A percentile compares a stretch with the other conserved stretches of the same genome.
phyloP scores from a whole-genome alignment of 805 yeast genomes.

The Grigorovia humatica region DNA sequence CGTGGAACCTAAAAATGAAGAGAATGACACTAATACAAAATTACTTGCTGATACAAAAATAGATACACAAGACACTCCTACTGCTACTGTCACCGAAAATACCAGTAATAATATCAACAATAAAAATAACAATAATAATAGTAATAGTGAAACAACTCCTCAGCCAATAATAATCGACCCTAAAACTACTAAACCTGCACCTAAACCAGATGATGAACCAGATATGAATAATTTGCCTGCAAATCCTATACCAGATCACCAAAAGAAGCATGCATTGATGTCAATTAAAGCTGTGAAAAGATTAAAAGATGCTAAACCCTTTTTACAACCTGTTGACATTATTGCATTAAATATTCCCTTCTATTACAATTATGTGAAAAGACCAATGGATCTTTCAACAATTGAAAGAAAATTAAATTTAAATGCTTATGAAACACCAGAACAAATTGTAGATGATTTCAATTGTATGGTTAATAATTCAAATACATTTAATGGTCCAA shows the following conservation, averaged over 20 bases:
- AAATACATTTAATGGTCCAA: conserved; percentile 72
- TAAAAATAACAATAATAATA: neutral
- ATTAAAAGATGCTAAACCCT: conserved; percentile 86
- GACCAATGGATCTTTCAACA: conserved; percentile 91
- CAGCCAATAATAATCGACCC: conserved; percentile 2
- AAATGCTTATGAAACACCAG: conserved; percentile 63
- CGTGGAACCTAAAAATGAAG: neutral
- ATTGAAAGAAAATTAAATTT: conserved; percentile 69
- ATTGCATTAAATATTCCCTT: conserved; percentile 83
- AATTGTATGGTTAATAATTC: conserved; percentile 80
- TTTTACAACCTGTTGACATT: conserved; percentile 80
- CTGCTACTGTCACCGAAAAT: neutral
- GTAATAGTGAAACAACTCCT: neutral
- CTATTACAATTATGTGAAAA: conserved; percentile 69
- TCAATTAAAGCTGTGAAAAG: conserved; percentile 80
- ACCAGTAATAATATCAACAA: neutral
- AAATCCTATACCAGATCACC: conserved; percentile 71
- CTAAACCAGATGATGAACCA: conserved; percentile 64
- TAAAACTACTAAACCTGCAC: conserved; percentile 42
- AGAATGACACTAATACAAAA: neutral
- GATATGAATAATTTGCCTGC: conserved; percentile 59
- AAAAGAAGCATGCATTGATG: conserved; percentile 65
- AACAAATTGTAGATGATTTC: conserved; percentile 65
- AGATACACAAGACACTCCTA: neutral
- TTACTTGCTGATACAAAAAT: neutral